Base-by-base conservation (phyloP, 352 stramenopile genomes). In the Globisporangium paroecandrum region DNA sequence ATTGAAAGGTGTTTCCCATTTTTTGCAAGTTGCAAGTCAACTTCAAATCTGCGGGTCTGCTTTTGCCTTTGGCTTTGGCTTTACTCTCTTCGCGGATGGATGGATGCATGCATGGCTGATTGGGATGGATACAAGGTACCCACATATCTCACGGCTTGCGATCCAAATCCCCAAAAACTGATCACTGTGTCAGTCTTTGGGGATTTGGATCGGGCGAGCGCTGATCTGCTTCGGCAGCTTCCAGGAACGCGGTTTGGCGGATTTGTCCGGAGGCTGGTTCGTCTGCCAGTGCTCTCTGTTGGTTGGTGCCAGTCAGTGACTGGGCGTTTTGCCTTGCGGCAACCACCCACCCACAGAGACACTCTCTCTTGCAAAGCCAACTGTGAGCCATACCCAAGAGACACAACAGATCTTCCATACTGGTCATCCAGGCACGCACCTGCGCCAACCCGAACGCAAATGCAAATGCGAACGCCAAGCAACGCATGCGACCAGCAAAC, bases 41-140 rank as follows among this genome's bases (percentile, higher is more conserved):
- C 15, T 20, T 20, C 41, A 47, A 47, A n/a, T n/a, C 15, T 47
- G 13, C 41, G 15, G 41, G 13, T 47, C 18, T 20, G 41, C 36
- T 29, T 38, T 38, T 38, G 34, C 13, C 4, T 20, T 20, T 46
- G 12, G 12, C 13, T 46, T 46, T 13, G 36, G 36, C 36, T 43
- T 43, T 43, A 12, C 10, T 43, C 13, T 36, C 32, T 36, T 43
- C 36, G 43, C 47, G 46, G 46, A 53, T 25, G 18, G 4, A 13
- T 6, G 18, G 13, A 49, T 49, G 41, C 15, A 47, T 47, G 41
- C 4, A 49, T 49, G 41, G 25, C 25, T 38, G 25, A 25, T 32
- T 22, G 18, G 20, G 56, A 61, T 61, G 56, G 56, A 61, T 61
- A 61, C 29, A 61, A 41, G 32, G 43, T 51, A 51, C 18, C 22